These are phyloP conservation scores for Trifolium fragiferum DNA, from an alignment of 306 rosid species.

Conservation along the genomic window DNA sequence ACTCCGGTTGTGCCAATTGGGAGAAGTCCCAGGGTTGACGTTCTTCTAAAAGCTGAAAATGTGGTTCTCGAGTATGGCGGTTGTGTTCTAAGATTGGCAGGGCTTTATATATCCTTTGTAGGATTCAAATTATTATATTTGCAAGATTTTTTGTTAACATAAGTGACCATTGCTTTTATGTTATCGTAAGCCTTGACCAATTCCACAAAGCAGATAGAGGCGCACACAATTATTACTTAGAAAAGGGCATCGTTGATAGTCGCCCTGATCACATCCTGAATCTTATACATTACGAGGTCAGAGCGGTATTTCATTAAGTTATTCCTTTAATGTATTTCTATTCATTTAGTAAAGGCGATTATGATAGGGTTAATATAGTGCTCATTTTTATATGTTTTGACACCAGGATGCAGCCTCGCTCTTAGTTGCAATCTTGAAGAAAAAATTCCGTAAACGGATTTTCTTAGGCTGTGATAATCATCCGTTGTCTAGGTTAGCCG, in stretches of 20 bases:
- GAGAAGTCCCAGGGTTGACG: slow-evolving; percentile 78
- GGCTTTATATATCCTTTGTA: slow-evolving; percentile 90
- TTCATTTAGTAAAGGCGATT: slow-evolving; percentile 8
- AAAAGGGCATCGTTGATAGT: slow-evolving; percentile 72
- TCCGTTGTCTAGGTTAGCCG: slow-evolving; percentile 81
- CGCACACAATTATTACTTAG: slow-evolving; percentile 80
- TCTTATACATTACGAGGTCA: slow-evolving; percentile 91
- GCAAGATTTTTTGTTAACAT: neutral
- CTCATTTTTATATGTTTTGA: slow-evolving; percentile 38
- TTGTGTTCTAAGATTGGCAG: slow-evolving; percentile 87
- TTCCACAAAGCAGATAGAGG: slow-evolving; percentile 92
- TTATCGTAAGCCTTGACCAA: slow-evolving; percentile 61
- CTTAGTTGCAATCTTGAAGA: slow-evolving; percentile 76
- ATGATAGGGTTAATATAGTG: slow-evolving; percentile 32
- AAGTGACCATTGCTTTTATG: slow-evolving; percentile 20
- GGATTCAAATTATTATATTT: slow-evolving; percentile 40
- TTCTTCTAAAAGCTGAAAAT: slow-evolving; percentile 79
- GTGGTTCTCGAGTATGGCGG: slow-evolving; percentile 77
- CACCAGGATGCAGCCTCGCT: slow-evolving; percentile 94
- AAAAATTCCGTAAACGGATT: slow-evolving; percentile 61
- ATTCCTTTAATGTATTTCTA: slow-evolving; percentile 3
- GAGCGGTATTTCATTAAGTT: slow-evolving; percentile 34
- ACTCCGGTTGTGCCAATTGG: slow-evolving; percentile 80
- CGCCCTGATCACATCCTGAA: slow-evolving; percentile 91
- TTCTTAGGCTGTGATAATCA: slow-evolving; percentile 92